A percentile compares a stretch with the other conserved stretches of the same genome.
Evolutionary conservation across 768 basidiomycete genomes (phyloP).

Genomic region (Trametes maxima): DNA sequence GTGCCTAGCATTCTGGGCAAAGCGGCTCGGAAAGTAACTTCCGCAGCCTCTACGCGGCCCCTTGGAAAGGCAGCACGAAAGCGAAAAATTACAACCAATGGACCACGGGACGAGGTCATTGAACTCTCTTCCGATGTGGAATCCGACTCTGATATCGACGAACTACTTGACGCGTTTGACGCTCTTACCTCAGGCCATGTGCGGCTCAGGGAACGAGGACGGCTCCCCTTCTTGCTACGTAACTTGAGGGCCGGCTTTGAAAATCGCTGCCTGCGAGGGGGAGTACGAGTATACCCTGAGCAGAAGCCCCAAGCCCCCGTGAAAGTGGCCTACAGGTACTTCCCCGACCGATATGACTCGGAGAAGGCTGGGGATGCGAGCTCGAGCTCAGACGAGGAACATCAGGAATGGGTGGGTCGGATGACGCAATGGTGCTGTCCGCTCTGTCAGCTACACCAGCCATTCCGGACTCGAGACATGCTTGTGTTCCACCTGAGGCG

Average conservation of each 20-base stretch:
- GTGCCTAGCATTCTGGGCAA: neutral
- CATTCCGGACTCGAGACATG: conserved; percentile 45
- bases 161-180: conserved; percentile 23
- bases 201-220: conserved; percentile 17
- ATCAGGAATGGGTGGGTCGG: conserved; percentile 26
- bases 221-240: conserved; percentile 59
- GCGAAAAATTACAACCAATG: neutral
- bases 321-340: conserved; percentile 29
- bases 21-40: neutral
- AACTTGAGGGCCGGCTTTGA: conserved; percentile 53
- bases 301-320: conserved; percentile 26
- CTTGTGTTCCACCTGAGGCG: conserved; percentile 50
- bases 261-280: conserved; percentile 41
- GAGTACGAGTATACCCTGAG: conserved; percentile 37
- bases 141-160: conserved; percentile 17
- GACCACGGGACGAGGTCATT: conserved; percentile 12
- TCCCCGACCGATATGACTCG: conserved; percentile 11
- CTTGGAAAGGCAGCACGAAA: conserved; percentile 12
- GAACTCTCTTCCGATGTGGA: conserved; percentile 5
- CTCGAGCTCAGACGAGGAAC: conserved; percentile 18
- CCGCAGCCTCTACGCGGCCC: neutral
- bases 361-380: conserved; percentile 3
- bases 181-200: conserved; percentile 9
- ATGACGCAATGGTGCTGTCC: conserved; percentile 52
- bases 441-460: conserved; percentile 50